These are phyloP conservation scores for Barnettozyma salicaria DNA, from an alignment of 805 yeast species.

Conservation along the genomic window DNA sequence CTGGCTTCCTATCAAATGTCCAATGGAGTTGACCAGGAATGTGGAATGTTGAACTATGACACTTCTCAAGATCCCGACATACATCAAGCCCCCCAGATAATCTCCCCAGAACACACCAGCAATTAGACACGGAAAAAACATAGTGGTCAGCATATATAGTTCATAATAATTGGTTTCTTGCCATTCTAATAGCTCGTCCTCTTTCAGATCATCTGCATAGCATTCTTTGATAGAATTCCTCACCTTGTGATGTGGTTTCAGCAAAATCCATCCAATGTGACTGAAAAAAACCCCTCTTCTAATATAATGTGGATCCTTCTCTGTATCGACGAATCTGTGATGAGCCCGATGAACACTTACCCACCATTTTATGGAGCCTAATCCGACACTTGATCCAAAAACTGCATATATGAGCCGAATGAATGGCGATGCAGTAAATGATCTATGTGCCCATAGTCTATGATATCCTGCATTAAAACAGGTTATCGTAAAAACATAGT, in stretches of 20 bases:
- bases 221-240: constrained; percentile 29
- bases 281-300: constrained; percentile 76
- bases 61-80: constrained; percentile 71
- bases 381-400: constrained; percentile 65
- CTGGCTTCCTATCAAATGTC: constrained; percentile 71
- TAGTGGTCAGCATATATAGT: constrained; percentile 44
- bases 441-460: constrained; percentile 62
- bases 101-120: constrained; percentile 70
- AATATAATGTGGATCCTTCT: constrained; percentile 80
- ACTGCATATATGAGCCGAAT: constrained; percentile 48
- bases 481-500: constrained; percentile 58
- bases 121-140: constrained; percentile 59
- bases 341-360: constrained; percentile 82
- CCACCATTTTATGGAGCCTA: constrained; percentile 78
- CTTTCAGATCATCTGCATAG: constrained; percentile 55
- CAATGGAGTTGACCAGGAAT: constrained; percentile 72
- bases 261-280: constrained; percentile 84
- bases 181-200: constrained; percentile 41
- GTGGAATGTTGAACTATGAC: constrained; percentile 74
- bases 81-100: constrained; percentile 68
- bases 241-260: constrained; percentile 56
- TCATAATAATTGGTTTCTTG: constrained; percentile 35
- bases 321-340: constrained; percentile 84
- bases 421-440: constrained; percentile 41
- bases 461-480: constrained; percentile 83